phyloP scores from a whole-genome alignment of 1,139 yeast species.

The Meyerozyma sp. region DNA sequence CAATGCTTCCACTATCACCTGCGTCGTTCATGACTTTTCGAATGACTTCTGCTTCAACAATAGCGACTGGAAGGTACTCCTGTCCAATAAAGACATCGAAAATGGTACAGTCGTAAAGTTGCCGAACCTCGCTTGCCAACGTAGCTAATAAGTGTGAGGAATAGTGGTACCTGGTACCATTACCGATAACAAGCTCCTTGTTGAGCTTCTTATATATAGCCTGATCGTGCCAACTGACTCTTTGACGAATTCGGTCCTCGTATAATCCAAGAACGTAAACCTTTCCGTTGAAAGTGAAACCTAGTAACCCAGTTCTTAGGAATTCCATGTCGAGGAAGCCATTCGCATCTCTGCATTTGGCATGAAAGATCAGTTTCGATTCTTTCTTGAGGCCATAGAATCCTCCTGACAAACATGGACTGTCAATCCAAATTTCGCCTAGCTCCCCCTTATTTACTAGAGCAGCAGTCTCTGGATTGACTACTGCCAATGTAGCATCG shows the following conservation, averaged over 20 bases:
- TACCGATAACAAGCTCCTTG: constrained; percentile 28
- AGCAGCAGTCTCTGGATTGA: constrained; percentile 81
- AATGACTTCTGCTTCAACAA: constrained; percentile 81
- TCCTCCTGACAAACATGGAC: constrained; percentile 84
- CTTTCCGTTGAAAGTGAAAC: constrained; percentile 82
- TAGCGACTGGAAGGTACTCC: constrained; percentile 81
- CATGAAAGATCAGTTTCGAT: constrained; percentile 75
- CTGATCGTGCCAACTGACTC: constrained; percentile 59
- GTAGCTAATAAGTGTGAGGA: constrained; percentile 81
- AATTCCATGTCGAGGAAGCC: constrained; percentile 73
- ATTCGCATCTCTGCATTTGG: constrained; percentile 66
- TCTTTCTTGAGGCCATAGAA: constrained; percentile 71
- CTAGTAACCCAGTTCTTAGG: constrained; percentile 84
- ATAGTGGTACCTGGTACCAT: constrained; percentile 63
- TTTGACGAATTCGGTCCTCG: constrained; percentile 86
- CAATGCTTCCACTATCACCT: constrained; percentile 8
- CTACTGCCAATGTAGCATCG: constrained; percentile 89
- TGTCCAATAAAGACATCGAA: constrained; percentile 83
- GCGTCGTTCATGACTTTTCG: constrained; percentile 25
- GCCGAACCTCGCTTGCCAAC: constrained; percentile 73
- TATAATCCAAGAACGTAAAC: constrained; percentile 84
- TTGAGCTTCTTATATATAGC: constrained; percentile 28
- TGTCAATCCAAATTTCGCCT: constrained; percentile 97
- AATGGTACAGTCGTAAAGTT: constrained; percentile 85
- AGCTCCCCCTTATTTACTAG: constrained; percentile 69